These are phyloP conservation scores for Aureobasidium sp. DNA, from an alignment of 2,329 filamentous ascomycete genomes.

Conservation along the genomic window DNA sequence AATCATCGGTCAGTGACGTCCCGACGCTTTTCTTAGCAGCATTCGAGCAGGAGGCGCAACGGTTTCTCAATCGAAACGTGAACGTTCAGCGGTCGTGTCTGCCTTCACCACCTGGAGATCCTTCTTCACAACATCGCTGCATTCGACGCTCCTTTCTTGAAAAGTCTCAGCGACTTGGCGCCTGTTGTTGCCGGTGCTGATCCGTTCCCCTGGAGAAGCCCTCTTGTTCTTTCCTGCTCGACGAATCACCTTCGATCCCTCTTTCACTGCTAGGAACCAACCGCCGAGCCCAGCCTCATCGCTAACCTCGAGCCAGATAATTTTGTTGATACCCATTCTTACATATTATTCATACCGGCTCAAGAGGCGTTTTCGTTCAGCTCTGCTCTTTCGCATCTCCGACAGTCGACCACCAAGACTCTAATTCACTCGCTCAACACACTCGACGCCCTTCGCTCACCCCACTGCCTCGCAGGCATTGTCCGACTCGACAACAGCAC, in stretches of 20 bases:
- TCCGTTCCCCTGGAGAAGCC: conserved; percentile 6
- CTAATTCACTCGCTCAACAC: conserved; percentile 2
- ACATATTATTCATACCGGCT: conserved; percentile 8
- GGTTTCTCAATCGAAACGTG: conserved; percentile 10
- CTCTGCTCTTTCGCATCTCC: conserved; percentile 6
- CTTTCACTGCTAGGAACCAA: conserved; percentile 3
- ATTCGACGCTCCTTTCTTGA: not conserved
- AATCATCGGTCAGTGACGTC: conserved; percentile 13
- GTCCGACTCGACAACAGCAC: conserved; percentile 6
- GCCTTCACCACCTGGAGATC: not conserved
- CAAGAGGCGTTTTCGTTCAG: not conserved
- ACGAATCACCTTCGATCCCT: conserved; percentile 6
- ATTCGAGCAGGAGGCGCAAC: not conserved
- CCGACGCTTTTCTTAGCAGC: conserved; percentile 15
- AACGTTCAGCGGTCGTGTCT: conserved; percentile 6
- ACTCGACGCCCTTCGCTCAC: not conserved
- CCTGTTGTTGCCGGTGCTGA: conserved; percentile 6
- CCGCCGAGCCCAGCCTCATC: not conserved
- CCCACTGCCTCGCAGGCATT: conserved; percentile 3
- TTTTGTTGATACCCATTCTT: conserved; percentile 8
- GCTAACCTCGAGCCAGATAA: conserved; percentile 11
- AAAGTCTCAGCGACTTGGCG: conserved; percentile 8
- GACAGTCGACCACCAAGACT: not conserved
- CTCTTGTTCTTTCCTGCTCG: not conserved
- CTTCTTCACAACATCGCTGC: conserved; percentile 11